Conservation (phyloP, 495 filamentous ascomycete genomes). For the Chaetomidium leptoderma region DNA sequence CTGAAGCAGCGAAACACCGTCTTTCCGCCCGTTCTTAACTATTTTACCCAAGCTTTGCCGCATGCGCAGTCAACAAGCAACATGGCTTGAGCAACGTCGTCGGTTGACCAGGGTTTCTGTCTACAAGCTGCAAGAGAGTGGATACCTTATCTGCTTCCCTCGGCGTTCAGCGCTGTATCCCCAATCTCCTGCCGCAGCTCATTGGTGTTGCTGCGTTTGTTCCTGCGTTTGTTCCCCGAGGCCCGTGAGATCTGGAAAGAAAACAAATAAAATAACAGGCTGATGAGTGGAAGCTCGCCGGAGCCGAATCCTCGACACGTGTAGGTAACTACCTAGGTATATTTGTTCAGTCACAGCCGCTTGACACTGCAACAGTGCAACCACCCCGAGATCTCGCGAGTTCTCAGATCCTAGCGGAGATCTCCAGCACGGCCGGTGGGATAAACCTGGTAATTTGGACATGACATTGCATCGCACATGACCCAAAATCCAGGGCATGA, state of each 20-base stretch:
- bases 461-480: too few relatives aligned
- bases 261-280: conserved; percentile 11
- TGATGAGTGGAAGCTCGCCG: too few relatives aligned
- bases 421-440: neutral
- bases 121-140: conserved; percentile 7
- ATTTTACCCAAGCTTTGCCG: too few relatives aligned
- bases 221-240: conserved; percentile 9
- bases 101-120: neutral
- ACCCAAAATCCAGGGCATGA: too few relatives aligned
- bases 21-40: too few relatives aligned
- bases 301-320: neutral
- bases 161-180: neutral
- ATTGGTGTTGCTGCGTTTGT: conserved; percentile 19
- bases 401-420: neutral
- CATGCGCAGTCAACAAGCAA: neutral
- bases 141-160: neutral
- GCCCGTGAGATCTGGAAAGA: conserved; percentile 9
- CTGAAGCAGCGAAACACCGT: too few relatives aligned
- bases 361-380: neutral
- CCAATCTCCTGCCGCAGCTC: neutral
- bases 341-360: too few relatives aligned
- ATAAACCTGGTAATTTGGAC: too few relatives aligned
- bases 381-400: neutral
- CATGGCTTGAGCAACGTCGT: neutral
- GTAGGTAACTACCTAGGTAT: neutral